Conservation (phyloP, 2,329 filamentous ascomycete species). For the Cercospora sp. region DNA sequence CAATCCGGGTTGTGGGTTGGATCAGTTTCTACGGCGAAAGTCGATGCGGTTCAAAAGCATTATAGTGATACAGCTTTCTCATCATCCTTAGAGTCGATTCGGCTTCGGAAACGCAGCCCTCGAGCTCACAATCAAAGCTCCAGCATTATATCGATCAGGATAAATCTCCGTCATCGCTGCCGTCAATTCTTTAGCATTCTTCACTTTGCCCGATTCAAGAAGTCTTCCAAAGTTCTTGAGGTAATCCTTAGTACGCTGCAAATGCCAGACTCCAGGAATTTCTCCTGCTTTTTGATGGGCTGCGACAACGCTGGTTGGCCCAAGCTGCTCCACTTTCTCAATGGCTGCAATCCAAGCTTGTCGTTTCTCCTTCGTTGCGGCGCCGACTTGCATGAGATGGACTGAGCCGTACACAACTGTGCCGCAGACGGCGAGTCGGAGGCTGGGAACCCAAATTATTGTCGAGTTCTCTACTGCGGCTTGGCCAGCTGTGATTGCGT, state of each 20-base stretch:
- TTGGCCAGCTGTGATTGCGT: neutral
- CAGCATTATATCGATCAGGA: neutral
- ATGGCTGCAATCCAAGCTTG: neutral
- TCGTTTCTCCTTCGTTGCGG: neutral
- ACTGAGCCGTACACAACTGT: neutral
- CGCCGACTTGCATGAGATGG: neutral
- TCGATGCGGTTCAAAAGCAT: neutral
- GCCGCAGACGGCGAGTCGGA: neutral
- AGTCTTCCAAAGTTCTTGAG: neutral
- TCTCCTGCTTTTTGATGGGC: neutral
- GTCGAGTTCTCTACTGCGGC: neutral
- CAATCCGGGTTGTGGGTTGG: too few relatives aligned
- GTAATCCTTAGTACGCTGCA: neutral
- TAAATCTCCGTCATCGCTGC: neutral
- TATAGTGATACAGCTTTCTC: neutral
- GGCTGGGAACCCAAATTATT: neutral
- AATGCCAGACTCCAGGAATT: neutral
- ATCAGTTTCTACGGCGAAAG: neutral
- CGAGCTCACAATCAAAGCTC: neutral
- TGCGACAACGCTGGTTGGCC: neutral
- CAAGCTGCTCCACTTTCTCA: neutral
- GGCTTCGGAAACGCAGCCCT: neutral
- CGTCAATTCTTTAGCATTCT: neutral
- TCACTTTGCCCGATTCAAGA: neutral
- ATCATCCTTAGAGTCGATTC: neutral